Evolutionary conservation across 495 filamentous ascomycete genomes (phyloP), one percentile per base, ranked within the genome.

Genomic region (Penicillium dipodomyicola): DNA sequence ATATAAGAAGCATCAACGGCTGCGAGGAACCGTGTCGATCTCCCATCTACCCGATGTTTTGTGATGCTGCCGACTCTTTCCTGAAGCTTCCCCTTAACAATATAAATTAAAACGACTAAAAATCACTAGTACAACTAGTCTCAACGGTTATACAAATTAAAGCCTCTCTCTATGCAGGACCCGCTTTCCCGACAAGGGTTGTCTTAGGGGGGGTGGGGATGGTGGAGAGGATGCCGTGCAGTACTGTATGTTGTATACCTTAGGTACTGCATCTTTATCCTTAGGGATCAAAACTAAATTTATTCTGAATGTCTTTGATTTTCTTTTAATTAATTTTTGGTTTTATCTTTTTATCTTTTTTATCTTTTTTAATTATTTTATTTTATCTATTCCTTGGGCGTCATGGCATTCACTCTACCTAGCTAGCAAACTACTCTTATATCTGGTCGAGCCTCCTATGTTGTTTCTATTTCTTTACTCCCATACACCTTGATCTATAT

Each of bases 11-110:
- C 65, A 69, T 70, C 69, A 73, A 75, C 72, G 70, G 69, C 72
- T 75, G 68, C 66, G 69, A 72, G 72, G 69, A 71, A 76, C 69
- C 66, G 63, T 54, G 72, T 71, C 71, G 74, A 77, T 77, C 74
- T 70, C 67, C 68, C 71, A 71, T 62, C 64, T 64, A 66, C 62
- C 69, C 65, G 70, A 72, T 73, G 58, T 54, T 55, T 54, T 55
- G 50, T 54, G 42, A 50, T 46, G 54, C 9, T 35, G 9, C 29
- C 29, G 29, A 11, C 29, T 30, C 9, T 30, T 30, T n/a, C n/a
- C 27, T 20, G 11, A 33, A 39, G 48, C 19, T 37, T 25, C 14
- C 12, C 32, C 30, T 30, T 19, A 5, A 10, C 27, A 11, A 33
- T 33, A 20, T 25, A 32, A 4, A 27, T 25, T 15, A 39, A 39